A percentile compares a stretch with the other conserved stretches of the same genome.
phyloP scores from a whole-genome alignment of 345 rosid genomes.

The Arabis alpina region DNA sequence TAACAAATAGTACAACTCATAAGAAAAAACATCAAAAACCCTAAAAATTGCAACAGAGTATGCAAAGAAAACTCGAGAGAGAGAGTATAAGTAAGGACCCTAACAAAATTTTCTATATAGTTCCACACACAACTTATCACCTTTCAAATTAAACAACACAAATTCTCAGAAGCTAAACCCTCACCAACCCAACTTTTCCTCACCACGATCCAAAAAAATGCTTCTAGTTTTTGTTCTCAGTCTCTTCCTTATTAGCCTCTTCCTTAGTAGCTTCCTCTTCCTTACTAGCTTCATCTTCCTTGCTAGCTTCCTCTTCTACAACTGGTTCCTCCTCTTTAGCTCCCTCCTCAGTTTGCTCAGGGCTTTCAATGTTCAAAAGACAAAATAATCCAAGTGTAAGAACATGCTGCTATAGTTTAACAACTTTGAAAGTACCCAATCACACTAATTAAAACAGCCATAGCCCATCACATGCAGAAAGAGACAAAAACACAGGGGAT shows the following conservation, averaged over 20 bases:
- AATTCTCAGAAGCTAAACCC: conserved; percentile 24
- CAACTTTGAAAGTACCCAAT: background rate
- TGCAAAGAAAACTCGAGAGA: conserved; percentile 4
- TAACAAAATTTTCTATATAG: conserved; percentile 38
- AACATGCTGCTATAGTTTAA: background rate
- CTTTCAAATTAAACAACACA: conserved; percentile 26
- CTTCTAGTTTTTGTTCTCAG: conserved; percentile 14
- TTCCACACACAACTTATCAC: conserved; percentile 27
- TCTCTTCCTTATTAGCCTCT: conserved; percentile 21
- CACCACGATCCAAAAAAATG: conserved; percentile 9
- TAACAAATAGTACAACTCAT: conserved; percentile 31
- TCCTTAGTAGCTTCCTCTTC: conserved; percentile 11
- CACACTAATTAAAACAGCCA: conserved; percentile 2
- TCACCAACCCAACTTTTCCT: conserved; percentile 13
- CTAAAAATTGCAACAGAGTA: conserved; percentile 22
- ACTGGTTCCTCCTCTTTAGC: conserved; percentile 26
- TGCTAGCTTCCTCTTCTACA: conserved; percentile 25
- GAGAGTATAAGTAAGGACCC: conserved; percentile 17
- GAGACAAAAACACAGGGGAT: background rate
- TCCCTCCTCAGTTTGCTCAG: conserved; percentile 32
- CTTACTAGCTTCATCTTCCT: conserved; percentile 4
- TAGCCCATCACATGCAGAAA: background rate
- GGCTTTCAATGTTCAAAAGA: conserved; percentile 30
- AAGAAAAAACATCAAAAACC: conserved; percentile 10
- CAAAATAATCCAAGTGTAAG: conserved; percentile 15